These are phyloP conservation scores for Lagenaria siceraria DNA, from an alignment of 306 rosid genomes.

Conservation along the genomic window DNA sequence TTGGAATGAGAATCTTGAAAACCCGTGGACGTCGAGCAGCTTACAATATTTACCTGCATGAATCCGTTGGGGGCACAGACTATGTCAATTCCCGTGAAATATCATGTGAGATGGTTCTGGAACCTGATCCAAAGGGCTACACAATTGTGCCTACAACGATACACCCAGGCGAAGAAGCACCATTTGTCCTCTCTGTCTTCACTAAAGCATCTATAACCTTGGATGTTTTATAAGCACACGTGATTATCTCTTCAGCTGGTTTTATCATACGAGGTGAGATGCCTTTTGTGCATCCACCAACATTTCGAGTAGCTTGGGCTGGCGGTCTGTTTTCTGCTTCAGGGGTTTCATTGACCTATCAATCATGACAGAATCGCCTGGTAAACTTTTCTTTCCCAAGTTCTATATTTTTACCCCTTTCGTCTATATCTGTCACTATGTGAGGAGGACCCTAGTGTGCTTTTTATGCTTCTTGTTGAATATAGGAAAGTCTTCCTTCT, in stretches of 20 bases:
- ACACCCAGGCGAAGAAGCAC: conserved; percentile 99
- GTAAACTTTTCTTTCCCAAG: not conserved
- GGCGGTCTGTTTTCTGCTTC: conserved; percentile 21
- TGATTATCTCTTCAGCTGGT: conserved; percentile 14
- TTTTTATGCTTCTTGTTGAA: not conserved
- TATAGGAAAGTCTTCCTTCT: not conserved
- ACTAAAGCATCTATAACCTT: conserved; percentile 86
- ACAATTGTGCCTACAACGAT: conserved; percentile 97
- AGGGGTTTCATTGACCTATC: conserved; percentile 18
- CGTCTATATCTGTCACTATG: not conserved
- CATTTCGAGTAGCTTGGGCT: conserved; percentile 45
- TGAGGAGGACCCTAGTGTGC: not conserved
- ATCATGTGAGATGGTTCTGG: conserved; percentile 98
- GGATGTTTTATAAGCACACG: conserved; percentile 61
- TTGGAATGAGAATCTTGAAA: conserved; percentile 96
- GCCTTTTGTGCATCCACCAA: conserved; percentile 9
- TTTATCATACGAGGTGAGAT: conserved; percentile 17
- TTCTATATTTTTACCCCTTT: not conserved
- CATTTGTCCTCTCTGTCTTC: conserved; percentile 95
- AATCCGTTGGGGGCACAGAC: conserved; percentile 97
- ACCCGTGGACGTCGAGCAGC: conserved; percentile 98
- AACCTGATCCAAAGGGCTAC: conserved; percentile 97
- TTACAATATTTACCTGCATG: conserved; percentile 88
- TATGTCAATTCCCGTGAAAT: conserved; percentile 96
- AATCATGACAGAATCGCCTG: conserved; percentile 5